These are phyloP conservation scores for Lepidium africanum DNA, from an alignment of 345 rosid genomes.

Conservation along the genomic window DNA sequence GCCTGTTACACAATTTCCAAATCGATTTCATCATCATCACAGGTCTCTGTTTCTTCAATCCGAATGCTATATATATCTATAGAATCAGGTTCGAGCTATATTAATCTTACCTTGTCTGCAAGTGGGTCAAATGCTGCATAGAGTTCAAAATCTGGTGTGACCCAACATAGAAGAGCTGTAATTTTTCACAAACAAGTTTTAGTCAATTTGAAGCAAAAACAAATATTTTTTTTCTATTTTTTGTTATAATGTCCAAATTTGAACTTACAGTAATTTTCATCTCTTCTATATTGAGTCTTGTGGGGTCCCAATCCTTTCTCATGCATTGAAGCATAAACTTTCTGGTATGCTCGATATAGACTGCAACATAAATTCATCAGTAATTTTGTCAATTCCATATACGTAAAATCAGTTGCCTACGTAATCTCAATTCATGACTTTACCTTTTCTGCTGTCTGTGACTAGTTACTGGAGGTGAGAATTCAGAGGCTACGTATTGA, in stretches of 20 bases:
- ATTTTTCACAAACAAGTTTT: neutral
- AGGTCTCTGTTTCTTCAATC: neutral
- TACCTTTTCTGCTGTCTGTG: constrained; percentile 81
- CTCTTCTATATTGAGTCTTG: constrained; percentile 97
- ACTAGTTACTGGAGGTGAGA: constrained; percentile 71
- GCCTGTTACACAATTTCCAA: constrained; percentile 40
- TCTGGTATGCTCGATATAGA: constrained; percentile 91
- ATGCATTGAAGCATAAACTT: constrained; percentile 83
- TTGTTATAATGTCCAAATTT: neutral
- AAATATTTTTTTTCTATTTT: neutral
- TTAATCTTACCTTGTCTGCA: constrained; percentile 72
- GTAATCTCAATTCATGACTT: neutral
- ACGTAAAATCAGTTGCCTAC: neutral
- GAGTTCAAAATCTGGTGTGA: constrained; percentile 91
- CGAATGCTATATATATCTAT: no score
- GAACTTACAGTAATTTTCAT: constrained; percentile 68
- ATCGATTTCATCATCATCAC: neutral
- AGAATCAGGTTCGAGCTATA: neutral
- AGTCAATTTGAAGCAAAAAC: neutral
- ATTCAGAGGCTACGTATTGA: constrained; percentile 88
- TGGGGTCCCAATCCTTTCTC: constrained; percentile 75
- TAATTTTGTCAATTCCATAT: neutral
- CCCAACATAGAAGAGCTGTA: constrained; percentile 95
- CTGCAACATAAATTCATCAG: constrained; percentile 38
- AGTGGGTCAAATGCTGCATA: constrained; percentile 98